Conservation (phyloP, 257 asterid species). For the Ocimum tenuiflorum region DNA sequence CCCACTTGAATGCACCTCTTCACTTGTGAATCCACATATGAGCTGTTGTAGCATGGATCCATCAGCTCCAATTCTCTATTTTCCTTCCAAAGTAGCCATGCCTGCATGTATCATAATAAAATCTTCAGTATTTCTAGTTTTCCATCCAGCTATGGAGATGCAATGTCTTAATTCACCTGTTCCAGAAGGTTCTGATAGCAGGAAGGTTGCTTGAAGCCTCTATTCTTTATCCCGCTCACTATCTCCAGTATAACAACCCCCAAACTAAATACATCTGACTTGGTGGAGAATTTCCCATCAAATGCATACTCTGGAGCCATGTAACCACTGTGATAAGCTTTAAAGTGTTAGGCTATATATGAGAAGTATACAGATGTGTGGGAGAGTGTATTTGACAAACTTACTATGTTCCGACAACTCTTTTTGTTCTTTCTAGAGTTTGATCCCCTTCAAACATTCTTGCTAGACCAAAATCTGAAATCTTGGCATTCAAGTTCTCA, state of each 20-base stretch:
- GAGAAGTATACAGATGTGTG: background rate
- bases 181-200: slow-evolving; percentile 10
- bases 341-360: background rate
- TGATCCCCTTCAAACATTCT: slow-evolving; percentile 17
- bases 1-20: slow-evolving; percentile 24
- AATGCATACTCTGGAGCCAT: slow-evolving; percentile 24
- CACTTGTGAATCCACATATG: slow-evolving; percentile 14
- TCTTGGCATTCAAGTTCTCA: slow-evolving; percentile 12
- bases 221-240: slow-evolving; percentile 16
- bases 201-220: background rate
- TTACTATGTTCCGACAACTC: slow-evolving; percentile 21
- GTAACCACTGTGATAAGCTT: slow-evolving; percentile 16
- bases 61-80: slow-evolving; percentile 16
- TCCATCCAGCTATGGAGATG: background rate
- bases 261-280: slow-evolving; percentile 16
- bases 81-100: slow-evolving; percentile 20
- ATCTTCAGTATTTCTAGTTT: background rate
- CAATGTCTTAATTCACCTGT: background rate
- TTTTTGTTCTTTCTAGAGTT: slow-evolving; percentile 13
- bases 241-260: slow-evolving; percentile 15
- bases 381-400: background rate
- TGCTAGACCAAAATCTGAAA: slow-evolving; percentile 22
- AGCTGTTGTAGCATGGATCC: slow-evolving; percentile 11
- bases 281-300: slow-evolving; percentile 20
- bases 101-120: background rate